Base-by-base conservation (phyloP, 23 red algal species). In the Gracilaria vermiculophylla region DNA sequence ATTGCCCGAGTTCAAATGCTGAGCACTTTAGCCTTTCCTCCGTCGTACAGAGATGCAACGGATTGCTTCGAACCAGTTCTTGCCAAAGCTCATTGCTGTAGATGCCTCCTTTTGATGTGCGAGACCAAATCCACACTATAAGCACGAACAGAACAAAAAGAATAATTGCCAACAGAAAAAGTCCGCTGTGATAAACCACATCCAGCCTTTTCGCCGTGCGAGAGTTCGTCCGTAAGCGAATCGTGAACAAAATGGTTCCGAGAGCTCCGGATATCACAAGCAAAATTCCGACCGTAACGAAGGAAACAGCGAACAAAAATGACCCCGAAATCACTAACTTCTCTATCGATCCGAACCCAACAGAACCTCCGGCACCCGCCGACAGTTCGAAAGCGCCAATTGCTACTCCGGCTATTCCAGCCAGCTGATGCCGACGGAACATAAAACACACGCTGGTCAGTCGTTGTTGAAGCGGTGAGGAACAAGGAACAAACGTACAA, bases 151-250 rank as follows among this genome's bases (percentile, higher is more conserved):
- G 41, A n/a, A 62, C 80, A 21, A 83, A 51, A 40, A 35, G 43
- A 28, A 83, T 29, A 49, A 83, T 83, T 3, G 57, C 45, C 20
- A 83, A 20, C 27, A 83, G n/a, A 37, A 83, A 50, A 8, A 83
- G 34, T 15, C 56, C 34, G 21, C 80, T 52, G 39, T 66, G 80
- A 33, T 65, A 50, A 24, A 83, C 32, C 6, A 83, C 40, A 47
- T 83, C 55, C 80, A 83, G 27, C 36, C 60, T 49, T 24, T 37
- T 53, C 70, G 44, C 45, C 7, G 25, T 40, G 43, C 35, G 40
- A 7, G n/a, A 58, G n/a, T 35, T 37, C 13, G 36, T 48, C 5
- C 39, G 56, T n/a, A 39, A 83, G 10, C 35, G 56, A 17, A 62
- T 66, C 20, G 45, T 24, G 17, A 50, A 65, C 34, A 83, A 9